Evolutionary conservation across 2,329 filamentous ascomycete genomes (phyloP).

Genomic region (Penicillium oxalicum): DNA sequence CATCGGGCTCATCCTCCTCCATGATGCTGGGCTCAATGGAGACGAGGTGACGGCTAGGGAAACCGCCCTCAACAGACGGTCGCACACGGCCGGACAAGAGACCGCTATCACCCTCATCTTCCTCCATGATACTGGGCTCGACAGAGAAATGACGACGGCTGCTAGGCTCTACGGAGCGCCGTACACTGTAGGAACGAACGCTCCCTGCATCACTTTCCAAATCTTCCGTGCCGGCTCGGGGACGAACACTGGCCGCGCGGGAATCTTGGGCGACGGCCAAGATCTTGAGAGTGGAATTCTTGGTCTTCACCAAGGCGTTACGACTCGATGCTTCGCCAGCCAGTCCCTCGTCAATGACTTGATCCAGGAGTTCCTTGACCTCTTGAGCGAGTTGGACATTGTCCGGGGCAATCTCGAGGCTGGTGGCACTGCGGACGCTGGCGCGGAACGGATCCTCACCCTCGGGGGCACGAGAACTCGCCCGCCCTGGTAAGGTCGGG

Average conservation of each 20-base stretch:
- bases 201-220: slow-evolving; percentile 27
- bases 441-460: slow-evolving; percentile 59
- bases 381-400: slow-evolving; percentile 50
- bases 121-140: slow-evolving; percentile 37
- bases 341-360: slow-evolving; percentile 47
- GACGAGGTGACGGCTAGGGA: slow-evolving; percentile 18
- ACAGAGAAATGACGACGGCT: slow-evolving; percentile 26
- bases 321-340: slow-evolving; percentile 39
- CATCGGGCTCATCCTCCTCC: slow-evolving; percentile 36
- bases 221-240: slow-evolving; percentile 30
- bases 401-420: slow-evolving; percentile 46
- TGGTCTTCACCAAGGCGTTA: slow-evolving; percentile 43
- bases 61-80: slow-evolving; percentile 22
- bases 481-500: slow-evolving; percentile 45
- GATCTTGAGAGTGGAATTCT: slow-evolving; percentile 40
- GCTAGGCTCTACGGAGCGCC: slow-evolving; percentile 28
- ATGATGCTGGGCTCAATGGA: slow-evolving; percentile 34
- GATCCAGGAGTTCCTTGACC: slow-evolving; percentile 53
- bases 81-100: slow-evolving; percentile 22
- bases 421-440: slow-evolving; percentile 40
- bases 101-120: slow-evolving; percentile 27
- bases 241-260: slow-evolving; percentile 27
- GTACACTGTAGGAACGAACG: slow-evolving; percentile 25
- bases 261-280: slow-evolving; percentile 46
- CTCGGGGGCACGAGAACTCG: slow-evolving; percentile 40